These are phyloP conservation scores for Incumbomyces lentus DNA, from an alignment of 2,329 filamentous ascomycete genomes.

Conservation along the genomic window DNA sequence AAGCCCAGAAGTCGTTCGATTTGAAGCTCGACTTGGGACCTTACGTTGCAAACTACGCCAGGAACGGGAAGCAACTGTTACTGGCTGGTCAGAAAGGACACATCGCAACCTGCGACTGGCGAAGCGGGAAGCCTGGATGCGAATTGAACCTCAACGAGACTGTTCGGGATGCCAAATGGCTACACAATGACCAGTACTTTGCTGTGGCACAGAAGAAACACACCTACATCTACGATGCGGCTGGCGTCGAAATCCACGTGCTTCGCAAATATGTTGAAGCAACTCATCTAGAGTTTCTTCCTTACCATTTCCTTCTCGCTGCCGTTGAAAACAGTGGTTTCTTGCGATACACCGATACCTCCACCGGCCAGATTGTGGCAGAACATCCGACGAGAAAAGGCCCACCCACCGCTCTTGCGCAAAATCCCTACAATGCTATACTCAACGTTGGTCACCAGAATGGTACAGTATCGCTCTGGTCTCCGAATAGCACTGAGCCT, in stretches of 20 bases:
- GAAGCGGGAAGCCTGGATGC: constrained; percentile 79
- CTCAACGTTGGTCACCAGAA: constrained; percentile 91
- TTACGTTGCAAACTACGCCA: constrained; percentile 78
- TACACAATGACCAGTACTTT: constrained; percentile 89
- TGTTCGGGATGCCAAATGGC: constrained; percentile 76
- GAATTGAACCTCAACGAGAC: constrained; percentile 88
- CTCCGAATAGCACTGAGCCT: constrained; percentile 75
- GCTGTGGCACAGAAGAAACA: constrained; percentile 94
- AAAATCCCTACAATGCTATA: constrained; percentile 88
- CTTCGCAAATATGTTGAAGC: constrained; percentile 84
- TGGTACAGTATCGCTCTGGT: constrained; percentile 90
- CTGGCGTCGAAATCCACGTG: constrained; percentile 86
- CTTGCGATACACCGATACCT: constrained; percentile 90
- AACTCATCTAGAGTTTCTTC: constrained; percentile 86
- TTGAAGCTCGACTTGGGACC: constrained; percentile 75
- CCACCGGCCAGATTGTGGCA: constrained; percentile 77
- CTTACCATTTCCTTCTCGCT: constrained; percentile 88
- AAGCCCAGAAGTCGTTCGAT: constrained; percentile 87
- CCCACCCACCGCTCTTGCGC: constrained; percentile 68
- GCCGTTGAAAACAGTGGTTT: constrained; percentile 64
- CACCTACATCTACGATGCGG: constrained; percentile 89
- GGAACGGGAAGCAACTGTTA: constrained; percentile 77
- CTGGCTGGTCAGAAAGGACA: constrained; percentile 86
- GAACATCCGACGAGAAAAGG: constrained; percentile 80
- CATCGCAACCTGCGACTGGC: constrained; percentile 93